Evolutionary conservation across 768 basidiomycete genomes (phyloP), one percentile per base, ranked within the genome.

Genomic region (Chalciporus pseudorubinellus): DNA sequence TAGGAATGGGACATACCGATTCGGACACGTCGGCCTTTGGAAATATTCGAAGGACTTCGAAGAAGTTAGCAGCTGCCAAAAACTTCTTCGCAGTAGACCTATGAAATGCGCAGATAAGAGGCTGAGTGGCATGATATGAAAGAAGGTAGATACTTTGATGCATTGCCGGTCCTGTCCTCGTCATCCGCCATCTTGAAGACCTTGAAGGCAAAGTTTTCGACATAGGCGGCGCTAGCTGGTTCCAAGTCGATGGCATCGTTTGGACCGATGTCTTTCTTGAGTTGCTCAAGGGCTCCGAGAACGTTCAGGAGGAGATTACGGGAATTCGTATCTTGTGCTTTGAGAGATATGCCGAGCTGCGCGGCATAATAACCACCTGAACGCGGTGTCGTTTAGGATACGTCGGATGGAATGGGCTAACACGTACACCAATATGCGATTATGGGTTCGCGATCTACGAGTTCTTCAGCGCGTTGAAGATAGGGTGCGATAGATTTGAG

Each of bases 21-120:
- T 84, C 83, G 6, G 81, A 75, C 31, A 80, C 60, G 43, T 82
- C 77, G 7, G 72, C 57, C 57, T 81, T 79, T 33, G 82, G 83
- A 63, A 95, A 95, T 5, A 84, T 79, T 44, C 79, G 81, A 47
- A 98, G 79, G 24, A 97, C 76, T 69, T 99, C 94, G 40, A 98
- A 82, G 70, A 98, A 98, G 66, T 92, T 92, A 46, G 92, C 87
- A 28, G 95, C 92, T 13, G 93, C 95, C 4, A 98, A 76, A 68
- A 98, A 98, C 70, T 95, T 95, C 65, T 88, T 89, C 5, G 95
- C 93, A 1, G 95, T 98, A 18, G 82, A 79, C 65, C 92, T 95
- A 59, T 22, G 24, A n/a, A n/a, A n/a, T 14, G 40, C 6, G 40
- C 2, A 34, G 13, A 29, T 61, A 36, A 60, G 57, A 55, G 39